Base-by-base conservation (phyloP, 2,329 filamentous ascomycete species). In the Beauveria brongniartii region DNA sequence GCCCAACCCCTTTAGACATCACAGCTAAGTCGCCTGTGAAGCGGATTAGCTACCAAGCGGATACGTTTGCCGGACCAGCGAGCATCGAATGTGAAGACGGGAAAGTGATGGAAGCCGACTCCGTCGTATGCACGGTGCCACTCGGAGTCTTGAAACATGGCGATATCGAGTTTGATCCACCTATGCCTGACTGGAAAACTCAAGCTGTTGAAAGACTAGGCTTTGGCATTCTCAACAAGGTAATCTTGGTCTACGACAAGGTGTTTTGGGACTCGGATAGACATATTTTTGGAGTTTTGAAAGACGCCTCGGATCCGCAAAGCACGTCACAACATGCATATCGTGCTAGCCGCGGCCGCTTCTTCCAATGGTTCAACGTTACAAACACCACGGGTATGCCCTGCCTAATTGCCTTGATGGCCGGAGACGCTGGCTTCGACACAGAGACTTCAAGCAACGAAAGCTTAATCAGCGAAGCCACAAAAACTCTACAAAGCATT, bases 281-380 rank as follows among this genome's bases (percentile, higher is more conserved):
- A 65, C 92, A 99, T 72, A 97, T 99, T 73, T 97, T 99, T 72
- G 95, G 94, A 12, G 85, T 96, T 46, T 78, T 99, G 47, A 88
- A 92, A 61, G 86, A 91, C 65, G 86, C 92, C 3, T 78, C 81
- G 24, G 83, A 85, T 63, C 78, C 81, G 3, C 81, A 86, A 61
- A 96, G 91, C 69, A 80, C 92, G 59, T 80, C 86, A 50, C 91
- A 95, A 68, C 82, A 83, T 55, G 90, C 96, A 65, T 97, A 97
- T 69, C 80, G 86, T 5, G 78, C 82, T 3, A 87, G 86, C 63
- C 85, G 93, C 58, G 93, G 93, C n/a, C 88, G 92, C 26, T 96
- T 96, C 75, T 99, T 97, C 69, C 85, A 99, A 67, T 97, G 96
- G 84, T 97, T 96, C 84, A 97, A 99, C 68, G 91, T 92, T 59